Conservation (phyloP, 345 rosid genomes). For the Salix arbutifolia region DNA sequence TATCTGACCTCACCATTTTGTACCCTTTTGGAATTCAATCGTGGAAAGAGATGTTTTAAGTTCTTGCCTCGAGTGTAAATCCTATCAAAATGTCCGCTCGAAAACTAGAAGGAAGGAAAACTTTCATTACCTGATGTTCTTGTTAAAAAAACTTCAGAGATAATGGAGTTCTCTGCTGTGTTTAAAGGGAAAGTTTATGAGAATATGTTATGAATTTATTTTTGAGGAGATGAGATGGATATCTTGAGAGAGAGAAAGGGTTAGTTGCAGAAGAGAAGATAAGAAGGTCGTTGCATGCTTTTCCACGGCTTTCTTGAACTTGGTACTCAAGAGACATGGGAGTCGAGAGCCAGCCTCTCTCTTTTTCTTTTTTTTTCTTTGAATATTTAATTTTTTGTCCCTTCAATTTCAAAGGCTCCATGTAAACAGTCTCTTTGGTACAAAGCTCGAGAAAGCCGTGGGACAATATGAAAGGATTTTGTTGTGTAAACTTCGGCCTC, state of each 20-base stretch:
- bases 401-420: background rate
- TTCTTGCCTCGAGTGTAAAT: background rate
- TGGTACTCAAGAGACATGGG: background rate
- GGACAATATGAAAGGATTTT: conserved; percentile 34
- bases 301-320: conserved; percentile 52
- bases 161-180: background rate
- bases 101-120: background rate
- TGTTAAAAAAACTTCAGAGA: background rate
- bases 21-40: background rate
- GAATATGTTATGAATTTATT: background rate
- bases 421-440: background rate
- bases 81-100: background rate
- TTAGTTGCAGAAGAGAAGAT: background rate
- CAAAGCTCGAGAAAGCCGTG: conserved; percentile 35
- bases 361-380: background rate
- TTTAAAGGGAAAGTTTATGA: background rate
- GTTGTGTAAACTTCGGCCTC: background rate
- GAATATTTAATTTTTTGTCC: background rate
- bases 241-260: background rate
- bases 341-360: background rate
- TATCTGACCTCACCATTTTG: background rate
- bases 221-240: background rate
- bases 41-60: background rate
- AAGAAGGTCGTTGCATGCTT: conserved; percentile 30
- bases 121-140: background rate